phyloP scores from a whole-genome alignment of 192 early-diverging fungal species.

The Rhizophagus sp. region DNA sequence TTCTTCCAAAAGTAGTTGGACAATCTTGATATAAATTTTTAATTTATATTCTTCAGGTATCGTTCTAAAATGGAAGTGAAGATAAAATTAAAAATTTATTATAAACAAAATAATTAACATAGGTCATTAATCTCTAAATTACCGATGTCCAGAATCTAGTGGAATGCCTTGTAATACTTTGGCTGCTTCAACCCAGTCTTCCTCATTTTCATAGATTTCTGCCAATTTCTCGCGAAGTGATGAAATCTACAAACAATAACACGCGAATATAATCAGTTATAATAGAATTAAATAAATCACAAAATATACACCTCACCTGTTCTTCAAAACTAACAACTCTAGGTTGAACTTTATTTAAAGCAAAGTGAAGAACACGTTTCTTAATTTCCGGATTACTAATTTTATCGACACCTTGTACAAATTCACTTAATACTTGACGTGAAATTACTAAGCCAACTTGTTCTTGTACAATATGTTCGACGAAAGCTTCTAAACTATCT shows the following conservation, averaged over 20 bases:
- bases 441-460: constrained; percentile 75
- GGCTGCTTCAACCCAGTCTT: constrained; percentile 86
- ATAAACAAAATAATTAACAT: neutral
- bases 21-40: constrained; percentile 81
- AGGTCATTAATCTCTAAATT: constrained; percentile 2
- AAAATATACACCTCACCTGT: constrained; percentile 51
- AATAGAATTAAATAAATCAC: neutral
- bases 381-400: constrained; percentile 45
- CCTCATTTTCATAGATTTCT: constrained; percentile 66
- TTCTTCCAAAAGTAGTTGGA: constrained; percentile 82
- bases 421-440: constrained; percentile 72
- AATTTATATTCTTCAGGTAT: constrained; percentile 72
- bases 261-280: neutral
- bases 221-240: constrained; percentile 76
- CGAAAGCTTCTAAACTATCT: constrained; percentile 24
- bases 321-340: constrained; percentile 82
- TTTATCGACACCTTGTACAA: constrained; percentile 62
- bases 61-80: constrained; percentile 34
- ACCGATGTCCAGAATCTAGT: constrained; percentile 86
- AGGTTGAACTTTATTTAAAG: constrained; percentile 69
- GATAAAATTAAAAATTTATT: neutral
- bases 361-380: constrained; percentile 62
- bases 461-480: constrained; percentile 42
- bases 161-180: constrained; percentile 84
- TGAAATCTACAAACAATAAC: constrained; percentile 54